These are phyloP conservation scores for Suillus clintonianus DNA, from an alignment of 768 basidiomycete genomes.

Conservation along the genomic window DNA sequence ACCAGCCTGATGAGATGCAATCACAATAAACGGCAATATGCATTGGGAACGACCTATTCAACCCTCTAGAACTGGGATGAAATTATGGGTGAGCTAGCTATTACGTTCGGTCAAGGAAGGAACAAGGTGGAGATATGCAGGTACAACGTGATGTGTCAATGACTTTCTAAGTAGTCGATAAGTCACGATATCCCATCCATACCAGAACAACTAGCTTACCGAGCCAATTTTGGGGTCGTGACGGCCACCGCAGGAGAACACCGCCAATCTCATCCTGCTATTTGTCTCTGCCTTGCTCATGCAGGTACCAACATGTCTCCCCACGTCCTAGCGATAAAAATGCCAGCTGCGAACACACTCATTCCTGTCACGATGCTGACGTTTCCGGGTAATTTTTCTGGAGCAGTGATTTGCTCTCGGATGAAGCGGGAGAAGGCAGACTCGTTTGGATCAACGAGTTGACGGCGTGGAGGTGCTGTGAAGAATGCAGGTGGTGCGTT, in stretches of 20 bases:
- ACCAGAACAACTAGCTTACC: background rate
- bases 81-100: slow-evolving; percentile 6
- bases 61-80: slow-evolving; percentile 4
- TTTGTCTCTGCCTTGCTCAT: slow-evolving; percentile 26
- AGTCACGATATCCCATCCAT: background rate
- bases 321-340: slow-evolving; percentile 72
- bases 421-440: slow-evolving; percentile 55
- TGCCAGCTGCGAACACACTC: slow-evolving; percentile 68
- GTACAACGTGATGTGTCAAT: background rate
- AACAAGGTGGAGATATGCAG: background rate
- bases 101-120: background rate
- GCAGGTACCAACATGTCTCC: slow-evolving; percentile 77
- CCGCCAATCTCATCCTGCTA: background rate
- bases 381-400: slow-evolving; percentile 77
- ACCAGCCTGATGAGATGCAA: background rate
- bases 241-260: background rate
- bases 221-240: background rate
- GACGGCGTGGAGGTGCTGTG: slow-evolving; percentile 40
- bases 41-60: slow-evolving; percentile 2
- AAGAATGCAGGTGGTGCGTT: slow-evolving; percentile 52
- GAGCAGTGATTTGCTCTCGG: slow-evolving; percentile 67
- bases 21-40: slow-evolving; percentile 1
- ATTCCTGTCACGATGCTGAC: slow-evolving; percentile 67
- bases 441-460: slow-evolving; percentile 59
- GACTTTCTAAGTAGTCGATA: background rate